Conservation (phyloP, 2,329 filamentous ascomycete species). For the Stachybotrys chartarum region DNA sequence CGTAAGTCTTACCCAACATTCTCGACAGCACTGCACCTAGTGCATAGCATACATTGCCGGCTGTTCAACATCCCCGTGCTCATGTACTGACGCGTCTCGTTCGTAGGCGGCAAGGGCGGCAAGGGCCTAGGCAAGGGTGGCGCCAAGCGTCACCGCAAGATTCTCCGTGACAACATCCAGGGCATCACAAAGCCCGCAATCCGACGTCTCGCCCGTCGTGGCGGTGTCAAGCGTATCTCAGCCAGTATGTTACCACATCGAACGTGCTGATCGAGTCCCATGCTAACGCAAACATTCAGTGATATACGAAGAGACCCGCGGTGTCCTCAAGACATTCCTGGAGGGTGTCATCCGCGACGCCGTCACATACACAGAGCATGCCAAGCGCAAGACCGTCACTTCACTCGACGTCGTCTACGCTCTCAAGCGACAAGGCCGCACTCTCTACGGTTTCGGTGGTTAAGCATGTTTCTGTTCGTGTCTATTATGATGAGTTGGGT, state of each 20-base stretch:
- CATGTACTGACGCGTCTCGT: conserved; percentile 34
- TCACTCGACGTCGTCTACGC: conserved; percentile 62
- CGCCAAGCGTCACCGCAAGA: conserved; percentile 98
- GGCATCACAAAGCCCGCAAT: conserved; percentile 97
- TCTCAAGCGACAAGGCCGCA: conserved; percentile 59
- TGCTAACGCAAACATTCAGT: conserved; percentile 27
- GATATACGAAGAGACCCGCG: conserved; percentile 75
- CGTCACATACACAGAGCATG: conserved; percentile 73
- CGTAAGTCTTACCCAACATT: conserved; percentile 43
- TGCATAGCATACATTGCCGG: not conserved
- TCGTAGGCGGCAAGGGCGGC: conserved; percentile 81
- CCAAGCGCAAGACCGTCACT: conserved; percentile 75
- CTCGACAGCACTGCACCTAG: not conserved
- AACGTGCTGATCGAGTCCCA: not conserved
- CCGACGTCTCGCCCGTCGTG: conserved; percentile 93
- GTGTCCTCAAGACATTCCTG: conserved; percentile 72
- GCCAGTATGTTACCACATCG: conserved; percentile 56
- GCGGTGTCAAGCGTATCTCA: conserved; percentile 99
- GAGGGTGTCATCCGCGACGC: conserved; percentile 71
- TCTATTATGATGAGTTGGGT: conserved; percentile 27
- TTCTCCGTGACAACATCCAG: conserved; percentile 98
- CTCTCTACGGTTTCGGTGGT: conserved; percentile 79
- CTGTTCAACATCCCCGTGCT: conserved; percentile 33
- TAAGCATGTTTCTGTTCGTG: conserved; percentile 39
- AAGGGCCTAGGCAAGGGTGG: conserved; percentile 98